Conservation (phyloP, 441 rosid genomes). For the Euphorbia schlechtendalii region DNA sequence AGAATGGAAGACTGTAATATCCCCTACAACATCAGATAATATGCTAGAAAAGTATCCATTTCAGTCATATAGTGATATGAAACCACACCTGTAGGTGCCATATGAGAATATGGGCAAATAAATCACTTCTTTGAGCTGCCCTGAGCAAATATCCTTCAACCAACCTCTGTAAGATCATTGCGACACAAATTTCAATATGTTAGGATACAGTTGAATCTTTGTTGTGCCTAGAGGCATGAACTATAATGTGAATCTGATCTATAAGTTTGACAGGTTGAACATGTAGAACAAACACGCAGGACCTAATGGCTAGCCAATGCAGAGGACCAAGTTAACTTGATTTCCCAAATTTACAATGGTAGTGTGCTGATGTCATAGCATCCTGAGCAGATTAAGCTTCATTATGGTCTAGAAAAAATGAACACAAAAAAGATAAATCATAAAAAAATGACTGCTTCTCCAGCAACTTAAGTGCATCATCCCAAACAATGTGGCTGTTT, state of each 20-base stretch:
- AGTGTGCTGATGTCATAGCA: conserved; percentile 4
- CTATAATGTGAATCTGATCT: not conserved
- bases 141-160: conserved; percentile 98
- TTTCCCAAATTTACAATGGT: not conserved
- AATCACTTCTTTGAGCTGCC: conserved; percentile 91
- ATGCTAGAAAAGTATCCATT: not conserved
- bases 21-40: not conserved
- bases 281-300: not conserved
- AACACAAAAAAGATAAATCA: not conserved
- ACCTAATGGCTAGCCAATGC: not conserved
- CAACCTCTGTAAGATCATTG: conserved; percentile 52
- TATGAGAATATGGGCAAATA: conserved; percentile 92
- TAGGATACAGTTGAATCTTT: not conserved
- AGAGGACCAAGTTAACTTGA: not conserved
- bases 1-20: conserved; percentile 8
- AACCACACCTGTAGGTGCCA: conserved; percentile 87
- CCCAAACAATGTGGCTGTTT: not conserved
- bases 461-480: conserved; percentile 3
- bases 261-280: conserved; percentile 3
- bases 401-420: not conserved
- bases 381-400: conserved; percentile 2
- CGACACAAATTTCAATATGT: conserved; percentile 4
- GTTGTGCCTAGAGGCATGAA: not conserved
- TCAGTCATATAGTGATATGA: conserved; percentile 3
- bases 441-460: not conserved